Evolutionary conservation across 2,329 filamentous ascomycete genomes (phyloP).

Genomic region (Cercospora sojina): DNA sequence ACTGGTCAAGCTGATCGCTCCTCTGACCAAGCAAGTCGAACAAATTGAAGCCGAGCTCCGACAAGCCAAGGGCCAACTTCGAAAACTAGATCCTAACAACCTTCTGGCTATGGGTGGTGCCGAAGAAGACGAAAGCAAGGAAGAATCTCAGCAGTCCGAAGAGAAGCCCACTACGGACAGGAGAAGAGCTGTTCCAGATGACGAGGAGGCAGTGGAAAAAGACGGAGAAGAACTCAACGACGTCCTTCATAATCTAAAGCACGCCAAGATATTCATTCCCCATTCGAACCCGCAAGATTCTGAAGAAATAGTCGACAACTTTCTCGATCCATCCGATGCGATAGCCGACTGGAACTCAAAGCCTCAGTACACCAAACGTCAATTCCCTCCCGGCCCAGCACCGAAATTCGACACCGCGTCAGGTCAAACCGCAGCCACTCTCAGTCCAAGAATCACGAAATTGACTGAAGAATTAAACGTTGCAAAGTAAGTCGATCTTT

Average conservation of each 20-base stretch:
- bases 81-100: not conserved
- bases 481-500: not conserved
- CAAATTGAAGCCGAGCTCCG: slow-evolving; percentile 4
- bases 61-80: slow-evolving; percentile 7
- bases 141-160: not conserved
- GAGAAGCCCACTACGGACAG: not conserved
- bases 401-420: not conserved
- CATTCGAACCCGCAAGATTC: not conserved
- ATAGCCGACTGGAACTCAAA: not conserved
- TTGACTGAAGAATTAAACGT: not conserved
- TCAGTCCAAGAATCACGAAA: not conserved
- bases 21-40: slow-evolving; percentile 11
- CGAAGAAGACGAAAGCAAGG: not conserved
- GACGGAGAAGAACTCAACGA: not conserved
- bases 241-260: not conserved
- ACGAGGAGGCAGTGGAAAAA: not conserved
- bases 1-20: slow-evolving; percentile 10
- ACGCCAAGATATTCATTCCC: too few relatives aligned
- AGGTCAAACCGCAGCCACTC: not conserved
- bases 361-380: not conserved
- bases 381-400: slow-evolving; percentile 1
- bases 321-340: not conserved
- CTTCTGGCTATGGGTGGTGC: not conserved
- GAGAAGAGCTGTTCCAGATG: not conserved
- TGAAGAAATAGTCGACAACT: not conserved